Evolutionary conservation across 805 yeast species (phyloP).

Genomic region (Pichia scutulata): DNA sequence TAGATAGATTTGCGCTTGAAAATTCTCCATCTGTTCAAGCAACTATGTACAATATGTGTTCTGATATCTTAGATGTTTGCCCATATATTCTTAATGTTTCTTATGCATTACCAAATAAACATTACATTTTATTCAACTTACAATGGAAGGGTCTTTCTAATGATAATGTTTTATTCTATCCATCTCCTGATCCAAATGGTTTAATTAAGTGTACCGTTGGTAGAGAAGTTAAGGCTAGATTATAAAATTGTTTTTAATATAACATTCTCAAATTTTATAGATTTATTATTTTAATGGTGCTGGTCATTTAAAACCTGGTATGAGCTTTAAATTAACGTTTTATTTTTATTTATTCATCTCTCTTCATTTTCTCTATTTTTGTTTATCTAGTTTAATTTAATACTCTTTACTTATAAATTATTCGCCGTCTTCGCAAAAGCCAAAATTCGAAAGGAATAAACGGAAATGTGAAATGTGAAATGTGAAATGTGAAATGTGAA

Average conservation of each 20-base stretch:
- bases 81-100: conserved; percentile 56
- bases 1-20: conserved; percentile 74
- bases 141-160: conserved; percentile 77
- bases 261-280: not conserved
- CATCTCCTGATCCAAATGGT: conserved; percentile 90
- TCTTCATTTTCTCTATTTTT: not conserved
- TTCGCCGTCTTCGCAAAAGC: not conserved
- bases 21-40: conserved; percentile 94
- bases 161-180: conserved; percentile 80
- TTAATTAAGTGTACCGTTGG: conserved; percentile 82
- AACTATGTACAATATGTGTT: conserved; percentile 90
- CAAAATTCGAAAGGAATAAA: too few species aligned
- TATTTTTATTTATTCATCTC: not conserved
- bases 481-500: not conserved
- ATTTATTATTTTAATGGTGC: conserved; percentile 5
- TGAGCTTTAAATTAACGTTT: not conserved
- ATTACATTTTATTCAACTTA: conserved; percentile 74
- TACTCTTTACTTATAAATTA: not conserved
- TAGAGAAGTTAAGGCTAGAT: conserved; percentile 52
- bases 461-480: not conserved
- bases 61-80: conserved; percentile 54
- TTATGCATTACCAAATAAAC: conserved; percentile 85
- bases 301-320: conserved; percentile 11
- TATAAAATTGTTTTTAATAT: conserved; percentile 25
- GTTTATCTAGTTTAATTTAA: not conserved